These are phyloP conservation scores for Crithidia bombi DNA, from an alignment of 208 protist species.

Conservation along the genomic window DNA sequence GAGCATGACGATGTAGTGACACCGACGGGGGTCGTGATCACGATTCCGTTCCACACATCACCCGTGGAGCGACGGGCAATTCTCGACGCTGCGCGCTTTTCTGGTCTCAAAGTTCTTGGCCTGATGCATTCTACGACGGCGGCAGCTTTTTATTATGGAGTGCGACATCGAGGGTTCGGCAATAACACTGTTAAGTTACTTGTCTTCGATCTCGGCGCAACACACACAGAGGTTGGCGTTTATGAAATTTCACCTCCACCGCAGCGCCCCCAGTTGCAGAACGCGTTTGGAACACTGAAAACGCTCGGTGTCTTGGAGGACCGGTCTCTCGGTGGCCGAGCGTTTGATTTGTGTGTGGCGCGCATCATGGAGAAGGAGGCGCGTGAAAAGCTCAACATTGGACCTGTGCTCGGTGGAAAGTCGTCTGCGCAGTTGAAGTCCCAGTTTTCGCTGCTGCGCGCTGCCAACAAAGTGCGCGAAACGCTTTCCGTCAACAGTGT, in stretches of 20 bases:
- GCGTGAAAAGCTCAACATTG: conserved; percentile 70
- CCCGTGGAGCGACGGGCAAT: conserved; percentile 79
- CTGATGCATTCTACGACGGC: conserved; percentile 93
- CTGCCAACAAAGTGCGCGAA: conserved; percentile 90
- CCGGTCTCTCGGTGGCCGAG: conserved; percentile 78
- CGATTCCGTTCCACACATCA: conserved; percentile 90
- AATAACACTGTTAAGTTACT: conserved; percentile 74
- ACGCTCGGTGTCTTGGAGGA: conserved; percentile 81
- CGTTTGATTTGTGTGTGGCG: conserved; percentile 92
- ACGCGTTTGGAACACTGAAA: conserved; percentile 75
- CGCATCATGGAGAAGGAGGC: conserved; percentile 87
- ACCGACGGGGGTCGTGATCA: conserved; percentile 84
- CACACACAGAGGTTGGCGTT: conserved; percentile 87
- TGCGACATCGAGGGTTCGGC: conserved; percentile 80
- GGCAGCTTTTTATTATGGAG: conserved; percentile 88
- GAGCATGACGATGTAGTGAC: conserved; percentile 52
- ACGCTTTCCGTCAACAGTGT: conserved; percentile 91
- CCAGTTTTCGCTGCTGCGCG: conserved; percentile 89
- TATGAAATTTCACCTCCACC: conserved; percentile 80
- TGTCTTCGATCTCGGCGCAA: conserved; percentile 87
- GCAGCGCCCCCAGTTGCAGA: conserved; percentile 28
- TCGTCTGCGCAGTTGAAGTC: conserved; percentile 68
- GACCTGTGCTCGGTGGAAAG: conserved; percentile 47
- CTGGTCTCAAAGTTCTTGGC: conserved; percentile 81
- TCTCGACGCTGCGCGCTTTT: conserved; percentile 88